Evolutionary conservation across 192 early-diverging fungal genomes (phyloP).

Genomic region (Geranomyces michiganensis): DNA sequence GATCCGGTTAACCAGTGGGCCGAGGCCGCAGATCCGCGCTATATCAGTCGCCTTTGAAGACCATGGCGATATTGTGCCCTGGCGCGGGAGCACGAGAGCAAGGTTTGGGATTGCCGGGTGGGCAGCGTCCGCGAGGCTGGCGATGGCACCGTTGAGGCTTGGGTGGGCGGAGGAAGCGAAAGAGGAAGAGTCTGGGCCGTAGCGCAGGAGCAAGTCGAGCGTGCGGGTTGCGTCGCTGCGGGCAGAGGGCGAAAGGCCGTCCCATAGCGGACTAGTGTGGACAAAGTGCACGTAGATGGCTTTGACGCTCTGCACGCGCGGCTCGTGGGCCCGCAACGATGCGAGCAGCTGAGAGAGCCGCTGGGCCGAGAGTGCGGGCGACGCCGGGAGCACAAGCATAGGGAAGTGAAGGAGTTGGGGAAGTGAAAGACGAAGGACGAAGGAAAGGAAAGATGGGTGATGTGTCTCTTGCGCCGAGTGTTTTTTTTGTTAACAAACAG

Average conservation of each 20-base stretch:
- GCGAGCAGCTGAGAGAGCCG: constrained; percentile 63
- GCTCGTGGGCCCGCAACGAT: constrained; percentile 59
- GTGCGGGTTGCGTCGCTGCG: constrained; percentile 1
- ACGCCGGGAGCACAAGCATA: constrained; percentile 89
- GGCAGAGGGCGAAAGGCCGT: constrained; percentile 26
- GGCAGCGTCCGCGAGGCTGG: constrained; percentile 14
- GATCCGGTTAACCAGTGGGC: constrained; percentile 71
- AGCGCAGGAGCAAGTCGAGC: constrained; percentile 41
- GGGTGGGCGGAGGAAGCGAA: constrained; percentile 47
- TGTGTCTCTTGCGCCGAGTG: too few species aligned
- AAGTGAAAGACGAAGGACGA: too few species aligned
- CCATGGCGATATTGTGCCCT: constrained; percentile 99
- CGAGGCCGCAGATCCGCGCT: constrained; percentile 86
- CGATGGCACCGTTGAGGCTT: constrained; percentile 44
- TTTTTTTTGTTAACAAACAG: too few species aligned
- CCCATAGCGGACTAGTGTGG: constrained; percentile 46
- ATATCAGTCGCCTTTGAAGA: constrained; percentile 99
- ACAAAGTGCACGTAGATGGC: constrained; percentile 82
- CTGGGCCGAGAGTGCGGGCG: constrained; percentile 78
- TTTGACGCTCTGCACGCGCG: constrained; percentile 54
- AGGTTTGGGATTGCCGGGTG: constrained; percentile 19
- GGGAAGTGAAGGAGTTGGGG: too few species aligned
- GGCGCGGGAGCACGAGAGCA: constrained; percentile 80
- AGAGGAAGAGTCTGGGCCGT: constrained; percentile 42
- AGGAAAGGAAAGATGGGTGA: too few species aligned